Base-by-base conservation (phyloP, 495 filamentous ascomycete species). In the Apodospora peruviana region DNA sequence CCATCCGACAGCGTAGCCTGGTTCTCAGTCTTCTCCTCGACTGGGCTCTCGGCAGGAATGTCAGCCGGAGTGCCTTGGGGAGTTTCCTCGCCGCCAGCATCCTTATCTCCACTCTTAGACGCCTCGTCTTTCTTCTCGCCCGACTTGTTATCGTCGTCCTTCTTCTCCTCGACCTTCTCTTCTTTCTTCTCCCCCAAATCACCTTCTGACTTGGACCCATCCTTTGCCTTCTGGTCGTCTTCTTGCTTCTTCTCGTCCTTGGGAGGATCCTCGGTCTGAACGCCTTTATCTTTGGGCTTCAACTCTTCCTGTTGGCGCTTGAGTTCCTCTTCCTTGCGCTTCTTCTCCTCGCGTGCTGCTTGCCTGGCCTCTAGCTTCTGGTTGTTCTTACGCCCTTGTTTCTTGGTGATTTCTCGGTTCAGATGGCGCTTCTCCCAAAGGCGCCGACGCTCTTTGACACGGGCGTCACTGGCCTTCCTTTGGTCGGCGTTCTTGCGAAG, bases 341-440 rank as follows among this genome's bases (percentile, higher is more conserved):
- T 65, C 65, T 64, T 69, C 51, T 62, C 61, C 56, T 64, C 58
- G 19, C 66, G 62, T 24, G 55, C 61, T 9, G 58, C 55, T 47
- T 61, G 58, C 43, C 51, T 57, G 12, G 64, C 66, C 52, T 67
- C 54, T 0, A 60, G 56, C 51, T 67, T 69, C 50, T 52, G 50
- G 60, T 74, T 64, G 45, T 65, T 66, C 60, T 72, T 70, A 52
- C 57, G 69, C 60, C 69, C 69, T 68, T 75, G 50, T 66, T 79
- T 55, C 57, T 67, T 62, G 22, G 59, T 69, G 52, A 67, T 64
- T 17, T 69, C 61, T 34, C 64, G 67, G 45, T 75, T 76, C 17
- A 71, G 55, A 48, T 74, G 73, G 3, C 71, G 64, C 63, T 63
- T 73, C 61, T 75, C 72, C 73, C 73, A 76, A 45, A 62, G 44